phyloP scores from a whole-genome alignment of 2,329 filamentous ascomycete genomes.

The Claviceps spartinae region DNA sequence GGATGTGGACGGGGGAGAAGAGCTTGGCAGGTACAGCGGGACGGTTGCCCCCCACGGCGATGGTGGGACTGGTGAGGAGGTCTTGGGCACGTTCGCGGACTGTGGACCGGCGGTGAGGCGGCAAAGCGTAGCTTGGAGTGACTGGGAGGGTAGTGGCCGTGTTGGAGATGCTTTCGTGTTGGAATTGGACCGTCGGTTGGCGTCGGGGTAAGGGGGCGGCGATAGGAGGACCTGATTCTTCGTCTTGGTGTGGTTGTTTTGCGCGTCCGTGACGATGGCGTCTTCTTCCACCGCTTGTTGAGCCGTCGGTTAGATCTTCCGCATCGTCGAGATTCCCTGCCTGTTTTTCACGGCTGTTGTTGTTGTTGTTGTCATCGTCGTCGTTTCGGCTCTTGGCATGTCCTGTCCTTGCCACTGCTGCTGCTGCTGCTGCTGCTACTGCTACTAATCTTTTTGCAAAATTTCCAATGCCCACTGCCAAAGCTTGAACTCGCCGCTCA shows the following conservation, averaged over 20 bases:
- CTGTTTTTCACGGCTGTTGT: not conserved
- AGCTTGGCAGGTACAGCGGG: constrained; percentile 34
- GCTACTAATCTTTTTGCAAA: not conserved
- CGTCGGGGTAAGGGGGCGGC: not conserved
- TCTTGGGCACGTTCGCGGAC: constrained; percentile 28
- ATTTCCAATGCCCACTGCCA: not conserved
- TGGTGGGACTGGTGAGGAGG: constrained; percentile 28
- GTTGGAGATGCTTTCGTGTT: constrained; percentile 5
- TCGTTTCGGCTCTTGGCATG: not conserved
- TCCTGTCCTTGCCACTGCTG: not conserved
- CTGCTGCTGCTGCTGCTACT: not conserved
- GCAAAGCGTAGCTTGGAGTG: not conserved
- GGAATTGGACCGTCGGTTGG: constrained; percentile 1
- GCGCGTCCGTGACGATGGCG: not conserved
- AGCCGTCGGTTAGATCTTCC: not conserved
- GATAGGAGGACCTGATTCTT: not conserved
- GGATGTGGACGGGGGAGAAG: constrained; percentile 38
- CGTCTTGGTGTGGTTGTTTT: not conserved
- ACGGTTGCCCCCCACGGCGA: constrained; percentile 22
- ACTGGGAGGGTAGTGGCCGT: not conserved
- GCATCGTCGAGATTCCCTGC: not conserved
- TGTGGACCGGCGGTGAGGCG: constrained; percentile 17
- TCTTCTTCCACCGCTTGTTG: not conserved
- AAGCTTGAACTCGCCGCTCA: not conserved
- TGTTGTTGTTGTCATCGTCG: no score